Evolutionary conservation across 2,329 filamentous ascomycete species (phyloP).

Genomic region (Aspergillus carbonarius): DNA sequence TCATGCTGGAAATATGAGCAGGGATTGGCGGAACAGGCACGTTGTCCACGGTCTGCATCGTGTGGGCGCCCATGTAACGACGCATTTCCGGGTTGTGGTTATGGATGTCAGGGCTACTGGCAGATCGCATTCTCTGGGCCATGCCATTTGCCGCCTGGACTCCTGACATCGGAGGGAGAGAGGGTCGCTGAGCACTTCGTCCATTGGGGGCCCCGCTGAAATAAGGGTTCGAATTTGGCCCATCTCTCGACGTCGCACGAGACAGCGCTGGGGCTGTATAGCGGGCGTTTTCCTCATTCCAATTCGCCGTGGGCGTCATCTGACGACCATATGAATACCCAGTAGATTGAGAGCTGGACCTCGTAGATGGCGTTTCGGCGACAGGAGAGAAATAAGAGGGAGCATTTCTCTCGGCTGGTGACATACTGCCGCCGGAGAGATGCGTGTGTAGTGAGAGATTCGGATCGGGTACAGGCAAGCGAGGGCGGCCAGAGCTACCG

Average conservation of each 20-base stretch:
- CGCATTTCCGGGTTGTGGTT: conserved; percentile 55
- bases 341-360: conserved; percentile 54
- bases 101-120: conserved; percentile 93
- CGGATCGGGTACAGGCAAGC: conserved; percentile 67
- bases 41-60: conserved; percentile 52
- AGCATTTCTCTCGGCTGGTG: conserved; percentile 62
- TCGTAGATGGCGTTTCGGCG: conserved; percentile 64
- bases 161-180: conserved; percentile 68
- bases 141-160: conserved; percentile 53
- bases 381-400: conserved; percentile 94
- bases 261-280: conserved; percentile 88
- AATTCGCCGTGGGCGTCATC: conserved; percentile 63
- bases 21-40: conserved; percentile 78
- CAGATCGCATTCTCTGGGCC: conserved; percentile 76
- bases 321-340: conserved; percentile 81
- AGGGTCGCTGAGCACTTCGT: conserved; percentile 64
- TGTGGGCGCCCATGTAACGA: conserved; percentile 55
- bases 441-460: conserved; percentile 69
- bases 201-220: conserved; percentile 63
- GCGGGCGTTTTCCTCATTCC: conserved; percentile 72
- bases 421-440: conserved; percentile 52
- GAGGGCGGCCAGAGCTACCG: conserved; percentile 52
- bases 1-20: conserved; percentile 62
- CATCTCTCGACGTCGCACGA: conserved; percentile 75
- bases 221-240: conserved; percentile 64